A percentile compares a stretch with the other conserved stretches of the same genome.
Conservation (phyloP, 164 flowering plant species). For the Aristolochia californica region DNA sequence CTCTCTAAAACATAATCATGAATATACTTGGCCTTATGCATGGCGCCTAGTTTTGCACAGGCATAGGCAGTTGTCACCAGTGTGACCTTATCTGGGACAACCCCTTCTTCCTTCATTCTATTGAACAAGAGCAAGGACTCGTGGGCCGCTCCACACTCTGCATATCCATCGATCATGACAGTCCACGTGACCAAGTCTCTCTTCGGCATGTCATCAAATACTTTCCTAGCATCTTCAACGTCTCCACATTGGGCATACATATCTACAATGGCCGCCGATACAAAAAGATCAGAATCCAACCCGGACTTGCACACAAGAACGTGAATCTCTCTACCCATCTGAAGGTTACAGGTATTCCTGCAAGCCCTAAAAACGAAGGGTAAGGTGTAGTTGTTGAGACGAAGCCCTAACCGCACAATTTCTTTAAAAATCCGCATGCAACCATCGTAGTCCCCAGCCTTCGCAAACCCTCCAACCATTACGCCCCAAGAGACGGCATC, state of each 20-base stretch:
- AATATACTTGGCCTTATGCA: slow-evolving; percentile 31
- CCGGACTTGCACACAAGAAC: slow-evolving; percentile 24
- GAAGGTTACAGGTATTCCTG: slow-evolving; percentile 19
- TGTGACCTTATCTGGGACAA: slow-evolving; percentile 36
- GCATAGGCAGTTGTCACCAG: slow-evolving; percentile 48
- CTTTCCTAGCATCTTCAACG: slow-evolving; percentile 26
- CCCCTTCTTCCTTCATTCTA: slow-evolving; percentile 35
- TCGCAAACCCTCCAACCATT: slow-evolving; percentile 44
- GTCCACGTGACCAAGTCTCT: slow-evolving; percentile 50
- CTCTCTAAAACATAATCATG: slow-evolving; percentile 26
- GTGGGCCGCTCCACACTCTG: slow-evolving; percentile 32
- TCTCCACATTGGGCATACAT: slow-evolving; percentile 40
- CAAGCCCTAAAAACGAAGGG: slow-evolving; percentile 42
- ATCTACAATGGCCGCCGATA: slow-evolving; percentile 31
- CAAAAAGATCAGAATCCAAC: slow-evolving; percentile 26
- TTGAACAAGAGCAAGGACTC: slow-evolving; percentile 41
- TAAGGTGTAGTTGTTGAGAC: slow-evolving; percentile 30
- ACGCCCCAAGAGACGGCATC: slow-evolving; percentile 39
- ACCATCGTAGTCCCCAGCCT: slow-evolving; percentile 28
- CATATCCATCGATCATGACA: slow-evolving; percentile 43
- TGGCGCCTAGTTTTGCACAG: slow-evolving; percentile 49
- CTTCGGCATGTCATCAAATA: slow-evolving; percentile 39
- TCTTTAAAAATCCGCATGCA: slow-evolving; percentile 32
- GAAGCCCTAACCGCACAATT: slow-evolving; percentile 21
- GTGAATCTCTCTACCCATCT: slow-evolving; percentile 33